Base-by-base conservation (phyloP, 2,329 filamentous ascomycete genomes). In the Nannizzia gypsea region DNA sequence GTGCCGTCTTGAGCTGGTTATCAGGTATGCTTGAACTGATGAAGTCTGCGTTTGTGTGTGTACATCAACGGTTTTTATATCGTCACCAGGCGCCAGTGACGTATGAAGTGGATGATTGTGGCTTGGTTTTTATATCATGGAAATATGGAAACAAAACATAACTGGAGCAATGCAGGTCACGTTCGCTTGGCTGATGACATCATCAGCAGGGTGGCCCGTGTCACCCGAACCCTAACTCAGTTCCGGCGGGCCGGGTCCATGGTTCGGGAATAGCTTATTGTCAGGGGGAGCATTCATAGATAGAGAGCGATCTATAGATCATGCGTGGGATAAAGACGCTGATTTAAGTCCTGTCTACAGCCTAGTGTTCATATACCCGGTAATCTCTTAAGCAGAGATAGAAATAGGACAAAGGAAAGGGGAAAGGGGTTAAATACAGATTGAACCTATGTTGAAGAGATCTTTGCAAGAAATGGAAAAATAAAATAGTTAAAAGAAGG, bases 191-290 rank as follows among this genome's bases (percentile, higher is more conserved):
- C 50, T 20, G 26, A 54, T 54, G 50, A 54, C 50, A 54, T 54
- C 50, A 52, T 52, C 48, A 54, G 11, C 50, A 54, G 28, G 50
- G 26, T 54, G 50, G 50, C 50, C 50, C 50, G 50, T 54, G 50
- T 54, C 17, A 54, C 50, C 50, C 50, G 50, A 54, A 54, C 50
- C 50, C 50, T 54, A 54, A 54, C 50, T 34, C 28, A 31, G 26
- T 54, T 52, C 31, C 28, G 15, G 46, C 24, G 44, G 44, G 44
- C 50, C 50, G 15, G 26, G 50, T 31, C 50, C 50, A 54, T 34
- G 50, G 50, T 54, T 54, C 50, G 4, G 50, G 3, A 11, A 31
- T 17, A 54, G 50, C 28, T 54, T 54, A 54, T 26, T 26, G n/a
- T 17, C 38, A 42, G 38, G 38, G 38, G n/a, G 11, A 42, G 11